Evolutionary conservation across 192 early-diverging fungal species (phyloP).

Genomic region (Helicostylum pulchrum): DNA sequence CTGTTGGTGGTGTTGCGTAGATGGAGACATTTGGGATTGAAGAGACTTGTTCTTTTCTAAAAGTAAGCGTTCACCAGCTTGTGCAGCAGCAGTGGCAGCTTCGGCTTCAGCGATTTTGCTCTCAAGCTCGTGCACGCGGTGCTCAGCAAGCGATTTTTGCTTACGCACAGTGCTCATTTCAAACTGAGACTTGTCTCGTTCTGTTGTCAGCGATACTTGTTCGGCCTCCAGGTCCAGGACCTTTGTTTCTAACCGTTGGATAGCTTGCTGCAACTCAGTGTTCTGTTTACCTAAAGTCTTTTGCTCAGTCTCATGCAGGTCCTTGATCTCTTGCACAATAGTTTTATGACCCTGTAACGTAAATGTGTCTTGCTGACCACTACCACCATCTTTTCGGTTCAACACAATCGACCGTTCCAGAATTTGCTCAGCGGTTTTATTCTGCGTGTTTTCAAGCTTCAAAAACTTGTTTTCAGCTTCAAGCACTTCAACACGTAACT

Average conservation of each 20-base stretch:
- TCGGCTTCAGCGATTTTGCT: constrained; percentile 29
- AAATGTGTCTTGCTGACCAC: constrained; percentile 6
- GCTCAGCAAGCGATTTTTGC: constrained; percentile 38
- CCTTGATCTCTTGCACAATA: constrained; percentile 26
- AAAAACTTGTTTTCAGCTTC: constrained; percentile 71
- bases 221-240: constrained; percentile 19
- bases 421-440: constrained; percentile 55
- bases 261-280: constrained; percentile 7
- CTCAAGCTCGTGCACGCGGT: constrained; percentile 40
- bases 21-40: neutral
- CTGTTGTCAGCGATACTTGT: constrained; percentile 18
- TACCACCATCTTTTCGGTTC: constrained; percentile 10
- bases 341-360: constrained; percentile 29
- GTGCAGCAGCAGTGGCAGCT: constrained; percentile 32
- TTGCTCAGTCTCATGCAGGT: constrained; percentile 11
- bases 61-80: constrained; percentile 6
- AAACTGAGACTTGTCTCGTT: constrained; percentile 34
- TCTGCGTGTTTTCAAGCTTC: constrained; percentile 63
- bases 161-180: constrained; percentile 35
- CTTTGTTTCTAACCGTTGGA: constrained; percentile 13
- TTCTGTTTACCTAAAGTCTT: constrained; percentile 18
- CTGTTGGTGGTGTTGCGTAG: neutral
- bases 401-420: constrained; percentile 38
- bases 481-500: constrained; percentile 61
- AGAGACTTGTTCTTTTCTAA: neutral